phyloP scores from a whole-genome alignment of 2,329 filamentous ascomycete genomes.

The Helminthosporium solani region DNA sequence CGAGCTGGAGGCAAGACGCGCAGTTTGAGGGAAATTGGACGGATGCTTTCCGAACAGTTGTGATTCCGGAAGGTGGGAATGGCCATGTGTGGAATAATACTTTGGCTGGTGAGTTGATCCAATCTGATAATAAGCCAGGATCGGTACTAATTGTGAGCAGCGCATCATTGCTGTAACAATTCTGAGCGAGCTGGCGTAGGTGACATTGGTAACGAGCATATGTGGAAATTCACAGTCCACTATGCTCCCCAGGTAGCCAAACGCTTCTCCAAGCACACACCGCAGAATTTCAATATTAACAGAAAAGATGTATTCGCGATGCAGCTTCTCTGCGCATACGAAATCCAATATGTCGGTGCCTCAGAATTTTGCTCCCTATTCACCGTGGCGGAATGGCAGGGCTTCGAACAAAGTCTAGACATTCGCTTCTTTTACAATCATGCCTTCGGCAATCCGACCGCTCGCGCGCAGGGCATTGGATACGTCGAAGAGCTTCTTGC shows the following conservation, averaged over 20 bases:
- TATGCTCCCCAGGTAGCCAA: constrained; percentile 50
- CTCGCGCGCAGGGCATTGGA: constrained; percentile 55
- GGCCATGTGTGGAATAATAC: constrained; percentile 51
- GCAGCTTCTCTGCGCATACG: constrained; percentile 57
- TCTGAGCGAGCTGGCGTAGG: constrained; percentile 19
- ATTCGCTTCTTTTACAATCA: constrained; percentile 54
- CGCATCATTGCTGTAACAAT: constrained; percentile 10
- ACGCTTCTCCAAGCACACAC: constrained; percentile 51
- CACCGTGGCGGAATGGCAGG: constrained; percentile 56
- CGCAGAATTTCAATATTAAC: constrained; percentile 51
- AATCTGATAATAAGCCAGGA: too few relatives aligned
- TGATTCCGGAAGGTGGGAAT: constrained; percentile 53
- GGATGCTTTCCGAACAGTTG: constrained; percentile 50
- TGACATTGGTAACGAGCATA: constrained; percentile 45
- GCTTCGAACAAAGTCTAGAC: constrained; percentile 56
- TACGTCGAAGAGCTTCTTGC: constrained; percentile 56
- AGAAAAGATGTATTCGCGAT: constrained; percentile 52
- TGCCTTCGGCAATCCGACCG: constrained; percentile 51
- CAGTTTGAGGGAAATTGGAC: constrained; percentile 44
- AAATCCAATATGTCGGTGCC: constrained; percentile 51
- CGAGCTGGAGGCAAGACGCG: constrained; percentile 45
- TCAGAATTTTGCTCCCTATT: constrained; percentile 57
- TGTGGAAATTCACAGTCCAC: constrained; percentile 48
- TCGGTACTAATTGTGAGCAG: neutral
- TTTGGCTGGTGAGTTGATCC: constrained; percentile 4